Evolutionary conservation across 805 yeast species (phyloP).

Genomic region (Pichia thaimueangensis): DNA sequence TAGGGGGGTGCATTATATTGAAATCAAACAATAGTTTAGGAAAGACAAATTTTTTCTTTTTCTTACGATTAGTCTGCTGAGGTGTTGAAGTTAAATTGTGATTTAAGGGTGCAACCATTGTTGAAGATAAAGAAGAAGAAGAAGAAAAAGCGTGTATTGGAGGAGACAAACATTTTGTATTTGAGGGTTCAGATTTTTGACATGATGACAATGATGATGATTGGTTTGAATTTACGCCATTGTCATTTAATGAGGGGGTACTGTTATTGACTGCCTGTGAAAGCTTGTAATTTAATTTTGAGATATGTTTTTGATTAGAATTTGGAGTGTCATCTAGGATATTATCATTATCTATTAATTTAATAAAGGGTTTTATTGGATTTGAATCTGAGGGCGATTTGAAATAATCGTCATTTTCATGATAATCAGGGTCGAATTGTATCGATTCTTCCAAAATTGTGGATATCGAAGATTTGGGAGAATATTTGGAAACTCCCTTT

Average conservation of each 20-base stretch:
- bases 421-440: slow-evolving; percentile 26
- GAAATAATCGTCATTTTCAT: slow-evolving; percentile 27
- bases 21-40: slow-evolving; percentile 31
- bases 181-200: too few species aligned
- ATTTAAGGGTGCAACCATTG: neutral
- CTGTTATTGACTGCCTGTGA: slow-evolving; percentile 3
- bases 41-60: slow-evolving; percentile 27
- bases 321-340: neutral
- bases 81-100: neutral
- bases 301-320: neutral
- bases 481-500: neutral
- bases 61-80: slow-evolving; percentile 9
- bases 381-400: slow-evolving; percentile 28
- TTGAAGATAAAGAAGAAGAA: slow-evolving; percentile 1
- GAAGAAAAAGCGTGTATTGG: neutral
- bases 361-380: slow-evolving; percentile 3
- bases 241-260: neutral
- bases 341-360: neutral
- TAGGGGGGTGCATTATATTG: slow-evolving; percentile 28
- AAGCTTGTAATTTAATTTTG: neutral
- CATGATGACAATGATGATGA: neutral
- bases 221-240: neutral
- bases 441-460: slow-evolving; percentile 31
- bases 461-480: slow-evolving; percentile 15
- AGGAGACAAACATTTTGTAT: too few species aligned